Evolutionary conservation across 306 rosid species (phyloP).

Genomic region (Prosopis cineraria): DNA sequence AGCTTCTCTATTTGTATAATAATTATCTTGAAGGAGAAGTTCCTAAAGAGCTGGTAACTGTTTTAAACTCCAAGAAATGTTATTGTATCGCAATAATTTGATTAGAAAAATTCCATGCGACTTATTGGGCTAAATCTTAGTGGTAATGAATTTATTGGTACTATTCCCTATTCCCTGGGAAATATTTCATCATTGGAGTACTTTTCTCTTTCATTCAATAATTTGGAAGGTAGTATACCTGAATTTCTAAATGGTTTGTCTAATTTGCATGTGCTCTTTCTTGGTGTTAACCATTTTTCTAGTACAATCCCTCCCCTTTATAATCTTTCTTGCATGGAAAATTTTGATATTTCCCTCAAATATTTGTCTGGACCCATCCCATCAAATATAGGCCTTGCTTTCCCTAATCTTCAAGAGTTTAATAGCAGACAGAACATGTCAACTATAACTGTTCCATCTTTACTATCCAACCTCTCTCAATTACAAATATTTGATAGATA

Average conservation of each 20-base stretch:
- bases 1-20: not conserved
- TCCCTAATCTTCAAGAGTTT: constrained; percentile 1
- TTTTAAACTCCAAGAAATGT: not conserved
- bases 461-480: constrained; percentile 22
- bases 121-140: not conserved
- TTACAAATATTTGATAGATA: not conserved
- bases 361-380: constrained; percentile 8
- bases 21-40: not conserved
- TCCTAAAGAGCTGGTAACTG: not conserved
- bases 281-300: not conserved
- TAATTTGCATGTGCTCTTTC: not conserved
- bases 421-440: not conserved
- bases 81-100: not conserved
- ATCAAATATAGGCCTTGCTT: constrained; percentile 19
- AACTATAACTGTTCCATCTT: constrained; percentile 4
- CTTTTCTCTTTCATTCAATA: not conserved
- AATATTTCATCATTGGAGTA: constrained; percentile 21
- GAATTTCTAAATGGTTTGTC: constrained; percentile 11
- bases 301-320: constrained; percentile 33
- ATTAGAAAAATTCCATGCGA: constrained; percentile 14
- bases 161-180: constrained; percentile 29
- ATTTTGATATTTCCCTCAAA: not conserved
- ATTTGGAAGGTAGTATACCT: constrained; percentile 32
- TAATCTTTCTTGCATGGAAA: constrained; percentile 28
- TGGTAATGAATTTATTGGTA: constrained; percentile 20